Conservation (phyloP, 2,329 filamentous ascomycete species). For the Venturia nashicola region DNA sequence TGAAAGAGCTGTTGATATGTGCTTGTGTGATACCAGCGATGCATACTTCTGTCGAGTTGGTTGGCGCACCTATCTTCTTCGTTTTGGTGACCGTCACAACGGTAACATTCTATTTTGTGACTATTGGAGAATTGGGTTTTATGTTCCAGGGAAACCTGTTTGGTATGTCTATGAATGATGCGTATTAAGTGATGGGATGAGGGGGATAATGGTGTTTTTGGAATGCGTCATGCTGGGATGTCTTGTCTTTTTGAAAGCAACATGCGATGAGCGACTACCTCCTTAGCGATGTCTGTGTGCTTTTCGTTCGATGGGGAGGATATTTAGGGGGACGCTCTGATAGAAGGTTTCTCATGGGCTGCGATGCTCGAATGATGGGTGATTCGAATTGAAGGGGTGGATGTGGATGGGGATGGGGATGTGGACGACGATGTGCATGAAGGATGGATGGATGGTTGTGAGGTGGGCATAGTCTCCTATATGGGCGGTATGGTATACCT, state of each 20-base stretch:
- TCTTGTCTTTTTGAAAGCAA: background rate
- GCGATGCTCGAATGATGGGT: background rate
- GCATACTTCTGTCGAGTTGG: background rate
- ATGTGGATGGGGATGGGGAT: background rate
- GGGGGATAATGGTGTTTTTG: background rate
- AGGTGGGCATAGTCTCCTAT: background rate
- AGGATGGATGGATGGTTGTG: background rate
- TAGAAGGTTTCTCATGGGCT: background rate
- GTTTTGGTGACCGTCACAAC: background rate
- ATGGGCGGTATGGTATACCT: background rate
- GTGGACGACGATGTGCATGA: background rate
- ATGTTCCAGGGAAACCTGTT: background rate
- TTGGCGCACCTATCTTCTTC: background rate
- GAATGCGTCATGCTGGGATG: background rate
- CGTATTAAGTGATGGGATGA: background rate
- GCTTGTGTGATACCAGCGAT: background rate
- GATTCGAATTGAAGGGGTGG: background rate
- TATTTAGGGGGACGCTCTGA: background rate
- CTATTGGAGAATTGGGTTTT: background rate
- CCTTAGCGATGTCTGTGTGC: background rate
- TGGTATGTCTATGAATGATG: background rate
- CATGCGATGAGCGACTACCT: background rate
- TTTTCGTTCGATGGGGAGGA: background rate
- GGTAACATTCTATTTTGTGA: background rate
- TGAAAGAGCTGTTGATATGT: background rate